These are phyloP conservation scores for Geotrichum aggregatum DNA, from an alignment of 1,139 yeast genomes.

Conservation along the genomic window DNA sequence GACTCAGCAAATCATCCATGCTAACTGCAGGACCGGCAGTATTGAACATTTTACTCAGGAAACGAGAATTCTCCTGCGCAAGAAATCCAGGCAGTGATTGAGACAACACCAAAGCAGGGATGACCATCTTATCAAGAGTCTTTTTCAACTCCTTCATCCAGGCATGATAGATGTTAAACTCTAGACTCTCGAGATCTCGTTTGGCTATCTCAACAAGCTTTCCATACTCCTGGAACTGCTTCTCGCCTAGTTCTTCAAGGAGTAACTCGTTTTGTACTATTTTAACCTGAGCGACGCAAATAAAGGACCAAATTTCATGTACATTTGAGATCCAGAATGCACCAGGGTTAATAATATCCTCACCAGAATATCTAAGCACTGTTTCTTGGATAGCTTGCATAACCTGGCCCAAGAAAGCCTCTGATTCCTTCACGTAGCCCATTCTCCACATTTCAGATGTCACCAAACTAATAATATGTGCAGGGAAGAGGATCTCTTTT, in stretches of 20 bases:
- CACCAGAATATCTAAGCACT: conserved; percentile 54
- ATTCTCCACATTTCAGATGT: conserved; percentile 98
- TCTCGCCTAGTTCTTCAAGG: conserved; percentile 80
- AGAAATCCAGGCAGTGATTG: conserved; percentile 95
- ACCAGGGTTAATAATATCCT: conserved; percentile 84
- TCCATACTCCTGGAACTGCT: conserved; percentile 85
- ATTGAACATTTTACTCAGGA: conserved; percentile 79
- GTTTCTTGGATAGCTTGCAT: conserved; percentile 76
- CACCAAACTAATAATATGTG: conserved; percentile 86
- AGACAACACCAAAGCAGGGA: conserved; percentile 88
- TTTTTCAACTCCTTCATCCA: conserved; percentile 97
- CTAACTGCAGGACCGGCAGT: conserved; percentile 61
- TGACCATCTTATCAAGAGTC: conserved; percentile 84
- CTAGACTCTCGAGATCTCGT: conserved; percentile 89
- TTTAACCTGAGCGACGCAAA: conserved; percentile 87
- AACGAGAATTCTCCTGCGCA: conserved; percentile 83
- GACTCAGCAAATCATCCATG: conserved; percentile 91
- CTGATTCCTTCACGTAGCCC: conserved; percentile 89
- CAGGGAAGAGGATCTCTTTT: conserved; percentile 93
- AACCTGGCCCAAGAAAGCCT: conserved; percentile 85
- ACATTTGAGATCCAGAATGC: conserved; percentile 98
- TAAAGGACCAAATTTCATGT: conserved; percentile 92
- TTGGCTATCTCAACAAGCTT: conserved; percentile 86
- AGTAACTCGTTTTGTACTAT: conserved; percentile 78
- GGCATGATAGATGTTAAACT: conserved; percentile 90